Percentiles rank a stretch among this genome's conserved stretches.
phyloP scores from a whole-genome alignment of 2,329 filamentous ascomycete genomes.

The Phyllosticta citribraziliensis region DNA sequence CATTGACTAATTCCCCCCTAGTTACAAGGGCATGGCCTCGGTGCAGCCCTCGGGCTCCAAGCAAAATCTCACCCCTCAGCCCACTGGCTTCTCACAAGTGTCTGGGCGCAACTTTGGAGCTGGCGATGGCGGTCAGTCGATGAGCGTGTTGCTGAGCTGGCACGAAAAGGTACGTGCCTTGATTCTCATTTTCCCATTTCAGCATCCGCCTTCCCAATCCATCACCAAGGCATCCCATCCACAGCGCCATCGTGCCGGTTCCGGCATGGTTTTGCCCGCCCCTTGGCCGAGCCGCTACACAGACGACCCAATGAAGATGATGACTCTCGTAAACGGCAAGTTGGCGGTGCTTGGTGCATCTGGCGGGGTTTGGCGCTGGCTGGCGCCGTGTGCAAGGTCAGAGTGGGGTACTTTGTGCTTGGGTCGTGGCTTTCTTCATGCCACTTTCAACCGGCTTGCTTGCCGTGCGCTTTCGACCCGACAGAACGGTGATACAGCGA shows the following conservation, averaged over 20 bases:
- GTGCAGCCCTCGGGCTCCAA: slow-evolving; percentile 18
- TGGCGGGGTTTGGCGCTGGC: neutral
- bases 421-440: neutral
- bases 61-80: slow-evolving; percentile 55
- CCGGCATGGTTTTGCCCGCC: neutral
- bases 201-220: neutral
- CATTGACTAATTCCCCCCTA: slow-evolving; percentile 26
- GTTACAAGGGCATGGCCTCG: slow-evolving; percentile 79
- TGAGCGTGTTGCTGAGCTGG: slow-evolving; percentile 97
- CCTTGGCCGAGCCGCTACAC: neutral
- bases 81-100: slow-evolving; percentile 82
- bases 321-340: neutral
- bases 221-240: slow-evolving; percentile 5
- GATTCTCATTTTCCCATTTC: neutral
- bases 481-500: neutral
- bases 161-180: slow-evolving; percentile 64
- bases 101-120: slow-evolving; percentile 44
- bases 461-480: neutral
- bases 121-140: slow-evolving; percentile 69
- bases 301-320: neutral
- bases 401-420: neutral
- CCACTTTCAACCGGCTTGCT: neutral
- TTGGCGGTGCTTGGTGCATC: slow-evolving; percentile 2
- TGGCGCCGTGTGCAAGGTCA: neutral
- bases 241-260: slow-evolving; percentile 3